A percentile compares a stretch with the other conserved stretches of the same genome.
Evolutionary conservation across 495 filamentous ascomycete genomes (phyloP).

Genomic region (Hypoxylon rickii): DNA sequence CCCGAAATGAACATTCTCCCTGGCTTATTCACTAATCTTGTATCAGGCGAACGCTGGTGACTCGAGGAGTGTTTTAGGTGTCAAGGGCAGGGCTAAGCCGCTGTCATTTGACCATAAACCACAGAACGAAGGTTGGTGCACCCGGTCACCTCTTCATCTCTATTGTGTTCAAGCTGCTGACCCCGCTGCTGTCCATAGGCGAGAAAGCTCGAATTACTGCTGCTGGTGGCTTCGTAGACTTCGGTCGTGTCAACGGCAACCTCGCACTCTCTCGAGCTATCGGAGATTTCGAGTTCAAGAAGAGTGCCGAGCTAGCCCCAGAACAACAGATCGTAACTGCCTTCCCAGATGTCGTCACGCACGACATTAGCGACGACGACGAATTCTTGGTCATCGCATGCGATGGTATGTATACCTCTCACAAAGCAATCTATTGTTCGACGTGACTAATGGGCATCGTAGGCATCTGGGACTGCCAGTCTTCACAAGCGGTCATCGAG

Average conservation of each 20-base stretch:
- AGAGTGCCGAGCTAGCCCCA: conserved; percentile 91
- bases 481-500: conserved; percentile 94
- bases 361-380: conserved; percentile 89
- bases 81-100: conserved; percentile 95
- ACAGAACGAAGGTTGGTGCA: conserved; percentile 83
- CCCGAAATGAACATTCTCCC: neutral
- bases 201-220: conserved; percentile 96
- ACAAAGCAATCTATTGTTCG: neutral
- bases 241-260: conserved; percentile 97
- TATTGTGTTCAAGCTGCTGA: too few species aligned
- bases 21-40: conserved; percentile 28
- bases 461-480: conserved; percentile 99
- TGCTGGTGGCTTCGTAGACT: conserved; percentile 97
- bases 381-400: conserved; percentile 97
- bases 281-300: conserved; percentile 99
- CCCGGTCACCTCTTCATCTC: neutral
- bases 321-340: conserved; percentile 98
- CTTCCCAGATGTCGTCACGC: conserved; percentile 88
- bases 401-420: conserved; percentile 66
- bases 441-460: conserved; percentile 35
- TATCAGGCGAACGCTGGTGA: conserved; percentile 91
- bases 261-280: conserved; percentile 97
- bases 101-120: conserved; percentile 98
- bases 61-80: conserved; percentile 88
- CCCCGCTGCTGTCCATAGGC: conserved; percentile 55